phyloP scores from a whole-genome alignment of 139 green algal genomes.

The Chlamydomonas asymmetrica region DNA sequence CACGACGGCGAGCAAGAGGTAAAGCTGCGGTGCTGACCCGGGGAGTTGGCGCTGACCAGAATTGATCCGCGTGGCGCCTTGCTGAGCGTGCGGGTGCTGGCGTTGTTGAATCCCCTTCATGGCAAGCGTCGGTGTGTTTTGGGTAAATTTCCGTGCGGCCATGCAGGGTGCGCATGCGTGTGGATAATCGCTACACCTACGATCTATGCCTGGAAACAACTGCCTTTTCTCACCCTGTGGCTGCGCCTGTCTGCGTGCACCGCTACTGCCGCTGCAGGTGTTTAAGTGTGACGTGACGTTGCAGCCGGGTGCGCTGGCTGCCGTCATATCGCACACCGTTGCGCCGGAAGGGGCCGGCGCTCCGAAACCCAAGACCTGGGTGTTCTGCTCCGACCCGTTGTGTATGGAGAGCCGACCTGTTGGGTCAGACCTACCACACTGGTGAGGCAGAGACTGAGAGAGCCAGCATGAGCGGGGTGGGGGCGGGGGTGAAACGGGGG shows the following conservation, averaged over 20 bases:
- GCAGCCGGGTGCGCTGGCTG: slow-evolving; percentile 35
- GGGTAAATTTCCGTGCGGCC: too few species aligned
- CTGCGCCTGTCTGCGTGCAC: neutral
- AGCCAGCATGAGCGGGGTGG: neutral
- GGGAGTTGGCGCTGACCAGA: too few species aligned
- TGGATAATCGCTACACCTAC: too few species aligned
- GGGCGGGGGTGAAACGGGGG: neutral
- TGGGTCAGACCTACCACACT: slow-evolving; percentile 28
- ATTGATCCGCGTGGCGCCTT: too few species aligned
- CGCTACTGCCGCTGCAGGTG: slow-evolving; percentile 19
- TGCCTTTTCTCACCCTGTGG: too few species aligned
- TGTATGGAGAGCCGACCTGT: slow-evolving; percentile 36
- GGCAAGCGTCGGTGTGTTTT: too few species aligned
- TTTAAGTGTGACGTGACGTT: slow-evolving; percentile 44
- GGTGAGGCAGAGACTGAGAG: slow-evolving; percentile 8
- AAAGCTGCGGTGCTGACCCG: neutral
- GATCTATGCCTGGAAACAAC: too few species aligned
- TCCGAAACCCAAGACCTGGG: slow-evolving; percentile 33
- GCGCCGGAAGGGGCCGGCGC: neutral
- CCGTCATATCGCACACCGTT: slow-evolving; percentile 33
- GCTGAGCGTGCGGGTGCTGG: too few species aligned
- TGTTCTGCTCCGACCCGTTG: slow-evolving; percentile 47
- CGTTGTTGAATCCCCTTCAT: too few species aligned
- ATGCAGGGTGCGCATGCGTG: too few species aligned
- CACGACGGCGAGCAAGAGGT: slow-evolving; percentile 28